Conservation (phyloP, 1,284 basidiomycete genomes). For the Sparassis latifolia region DNA sequence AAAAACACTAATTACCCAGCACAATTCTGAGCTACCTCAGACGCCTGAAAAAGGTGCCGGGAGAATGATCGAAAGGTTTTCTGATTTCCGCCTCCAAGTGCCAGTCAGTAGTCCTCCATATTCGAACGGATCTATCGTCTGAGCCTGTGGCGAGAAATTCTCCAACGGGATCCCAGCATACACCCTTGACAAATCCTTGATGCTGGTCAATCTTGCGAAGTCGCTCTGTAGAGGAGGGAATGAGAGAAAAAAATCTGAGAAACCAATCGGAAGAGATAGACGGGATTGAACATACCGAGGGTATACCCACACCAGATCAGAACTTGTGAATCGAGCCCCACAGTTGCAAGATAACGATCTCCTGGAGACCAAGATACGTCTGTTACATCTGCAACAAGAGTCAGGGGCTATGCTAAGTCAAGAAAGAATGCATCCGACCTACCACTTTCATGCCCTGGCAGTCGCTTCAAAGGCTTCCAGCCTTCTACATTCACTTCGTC, state of each 20-base stretch:
- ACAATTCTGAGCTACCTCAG: constrained; percentile 54
- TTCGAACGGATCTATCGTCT: constrained; percentile 93
- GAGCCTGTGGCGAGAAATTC: constrained; percentile 96
- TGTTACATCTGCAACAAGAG: constrained; percentile 67
- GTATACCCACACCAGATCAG: constrained; percentile 91
- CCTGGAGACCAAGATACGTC: constrained; percentile 94
- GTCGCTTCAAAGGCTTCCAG: constrained; percentile 89
- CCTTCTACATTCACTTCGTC: constrained; percentile 95
- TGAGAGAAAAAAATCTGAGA: not conserved
- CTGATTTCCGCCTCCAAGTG: constrained; percentile 75
- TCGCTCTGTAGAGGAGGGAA: constrained; percentile 41
- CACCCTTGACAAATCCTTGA: constrained; percentile 96
- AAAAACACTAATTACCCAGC: not conserved
- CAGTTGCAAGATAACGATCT: constrained; percentile 89
- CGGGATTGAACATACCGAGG: constrained; percentile 40
- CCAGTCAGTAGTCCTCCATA: constrained; percentile 97
- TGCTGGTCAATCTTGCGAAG: constrained; percentile 83
- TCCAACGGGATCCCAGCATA: constrained; percentile 97
- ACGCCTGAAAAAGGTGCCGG: constrained; percentile 92
- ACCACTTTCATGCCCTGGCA: constrained; percentile 94
- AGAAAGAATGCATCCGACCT: constrained; percentile 10
- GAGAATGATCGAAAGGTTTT: constrained; percentile 91
- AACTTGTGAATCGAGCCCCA: constrained; percentile 88
- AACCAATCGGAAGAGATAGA: not conserved
- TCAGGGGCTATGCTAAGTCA: constrained; percentile 8